These are phyloP conservation scores for Hypoxylon sp. DNA, from an alignment of 2,329 filamentous ascomycete genomes.

Conservation along the genomic window DNA sequence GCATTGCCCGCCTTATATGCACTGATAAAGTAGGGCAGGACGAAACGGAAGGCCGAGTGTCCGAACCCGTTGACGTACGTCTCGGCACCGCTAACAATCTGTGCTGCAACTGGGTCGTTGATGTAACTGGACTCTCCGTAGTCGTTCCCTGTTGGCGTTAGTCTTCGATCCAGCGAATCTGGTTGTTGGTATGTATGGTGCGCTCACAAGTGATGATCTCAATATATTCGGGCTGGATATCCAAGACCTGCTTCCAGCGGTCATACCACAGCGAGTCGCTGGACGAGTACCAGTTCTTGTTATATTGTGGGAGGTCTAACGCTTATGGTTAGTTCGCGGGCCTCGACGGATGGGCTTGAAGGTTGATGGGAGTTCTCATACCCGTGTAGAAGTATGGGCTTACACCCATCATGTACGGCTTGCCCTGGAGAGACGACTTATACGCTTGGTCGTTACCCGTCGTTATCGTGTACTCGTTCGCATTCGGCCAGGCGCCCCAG, in stretches of 20 bases:
- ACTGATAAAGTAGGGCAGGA: slow-evolving; percentile 65
- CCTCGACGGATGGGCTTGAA: not conserved
- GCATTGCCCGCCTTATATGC: slow-evolving; percentile 64
- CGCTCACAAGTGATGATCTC: slow-evolving; percentile 68
- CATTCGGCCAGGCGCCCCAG: slow-evolving; percentile 66
- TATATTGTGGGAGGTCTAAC: slow-evolving; percentile 63
- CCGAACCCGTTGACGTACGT: slow-evolving; percentile 63
- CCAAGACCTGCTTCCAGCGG: slow-evolving; percentile 68
- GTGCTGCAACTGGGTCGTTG: slow-evolving; percentile 60
- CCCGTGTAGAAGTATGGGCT: slow-evolving; percentile 60
- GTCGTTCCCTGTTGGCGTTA: slow-evolving; percentile 64
- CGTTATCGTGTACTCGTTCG: slow-evolving; percentile 58
- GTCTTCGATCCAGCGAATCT: not conserved
- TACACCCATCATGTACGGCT: slow-evolving; percentile 66
- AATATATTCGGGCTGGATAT: slow-evolving; percentile 66
- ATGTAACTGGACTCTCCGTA: slow-evolving; percentile 74
- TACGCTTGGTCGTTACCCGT: slow-evolving; percentile 60
- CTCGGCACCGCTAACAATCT: slow-evolving; percentile 64
- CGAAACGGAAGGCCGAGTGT: slow-evolving; percentile 65
- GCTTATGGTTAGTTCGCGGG: slow-evolving; percentile 14
- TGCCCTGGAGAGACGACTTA: slow-evolving; percentile 56
- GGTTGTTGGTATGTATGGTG: not conserved
- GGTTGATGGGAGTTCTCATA: slow-evolving; percentile 31
- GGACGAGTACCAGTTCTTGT: slow-evolving; percentile 68
- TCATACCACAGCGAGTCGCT: slow-evolving; percentile 69